phyloP scores from a whole-genome alignment of 306 rosid species.

The Cucumis hystrix region DNA sequence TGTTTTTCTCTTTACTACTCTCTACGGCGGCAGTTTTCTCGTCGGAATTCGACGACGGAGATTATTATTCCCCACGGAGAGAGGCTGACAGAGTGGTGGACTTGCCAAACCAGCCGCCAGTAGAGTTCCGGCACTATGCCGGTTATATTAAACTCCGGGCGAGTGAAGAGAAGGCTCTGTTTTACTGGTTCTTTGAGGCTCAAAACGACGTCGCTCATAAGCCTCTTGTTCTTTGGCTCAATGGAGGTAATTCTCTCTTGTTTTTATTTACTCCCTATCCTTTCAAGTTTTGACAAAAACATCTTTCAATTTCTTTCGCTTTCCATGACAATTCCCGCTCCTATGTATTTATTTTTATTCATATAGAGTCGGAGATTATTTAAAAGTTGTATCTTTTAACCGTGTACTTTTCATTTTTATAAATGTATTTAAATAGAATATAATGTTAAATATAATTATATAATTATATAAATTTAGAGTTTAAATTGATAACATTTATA shows the following conservation, averaged over 20 bases:
- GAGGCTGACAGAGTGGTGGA: conserved; percentile 39
- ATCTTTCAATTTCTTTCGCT: not conserved
- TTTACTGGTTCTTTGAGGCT: conserved; percentile 72
- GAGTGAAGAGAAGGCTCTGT: conserved; percentile 29
- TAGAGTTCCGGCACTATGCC: conserved; percentile 41
- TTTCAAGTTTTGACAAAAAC: not conserved
- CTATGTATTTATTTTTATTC: no score
- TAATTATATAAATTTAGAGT: no score
- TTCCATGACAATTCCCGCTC: no score
- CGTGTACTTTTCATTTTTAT: no score
- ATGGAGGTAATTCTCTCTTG: conserved; percentile 30
- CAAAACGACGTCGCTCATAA: conserved; percentile 22
- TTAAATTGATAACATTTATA: no score
- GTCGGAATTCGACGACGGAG: not conserved
- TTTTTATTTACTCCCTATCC: not conserved
- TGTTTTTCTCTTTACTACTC: not conserved
- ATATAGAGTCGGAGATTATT: no score
- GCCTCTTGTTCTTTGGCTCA: conserved; percentile 67
- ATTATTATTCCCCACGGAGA: not conserved
- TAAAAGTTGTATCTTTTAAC: no score
- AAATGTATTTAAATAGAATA: no score
- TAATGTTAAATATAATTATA: no score
- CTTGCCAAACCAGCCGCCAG: conserved; percentile 51
- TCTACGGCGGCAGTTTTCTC: not conserved
- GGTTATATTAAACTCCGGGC: conserved; percentile 37